phyloP scores from a whole-genome alignment of 805 yeast species.

The Wickerhamomyces chambardii region DNA sequence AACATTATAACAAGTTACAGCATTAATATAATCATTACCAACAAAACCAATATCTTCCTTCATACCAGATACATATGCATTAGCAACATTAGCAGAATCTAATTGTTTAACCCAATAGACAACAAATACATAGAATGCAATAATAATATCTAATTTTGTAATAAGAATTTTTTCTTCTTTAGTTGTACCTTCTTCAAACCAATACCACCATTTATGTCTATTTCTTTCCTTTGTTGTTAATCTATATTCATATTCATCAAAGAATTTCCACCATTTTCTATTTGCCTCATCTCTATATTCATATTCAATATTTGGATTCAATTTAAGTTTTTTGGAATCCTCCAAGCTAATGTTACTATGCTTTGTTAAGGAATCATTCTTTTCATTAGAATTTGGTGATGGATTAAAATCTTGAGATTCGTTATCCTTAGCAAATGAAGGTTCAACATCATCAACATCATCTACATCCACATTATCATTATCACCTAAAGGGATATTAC shows the following conservation, averaged over 20 bases:
- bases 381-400: too few relatives aligned
- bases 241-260: slow-evolving; percentile 54
- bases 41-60: slow-evolving; percentile 41
- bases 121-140: slow-evolving; percentile 44
- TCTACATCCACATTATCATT: too few relatives aligned
- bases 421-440: too few relatives aligned
- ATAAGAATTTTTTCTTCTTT: slow-evolving; percentile 32
- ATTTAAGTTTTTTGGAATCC: too few relatives aligned
- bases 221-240: slow-evolving; percentile 21
- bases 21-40: slow-evolving; percentile 53
- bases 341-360: too few relatives aligned
- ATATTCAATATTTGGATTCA: neutral
- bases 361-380: too few relatives aligned
- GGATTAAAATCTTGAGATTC: too few relatives aligned
- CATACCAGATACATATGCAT: slow-evolving; percentile 60
- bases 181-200: slow-evolving; percentile 44
- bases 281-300: slow-evolving; percentile 30
- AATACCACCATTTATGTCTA: slow-evolving; percentile 39
- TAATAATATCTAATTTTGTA: slow-evolving; percentile 38
- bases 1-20: slow-evolving; percentile 46
- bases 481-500: too few relatives aligned
- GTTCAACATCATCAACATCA: neutral
- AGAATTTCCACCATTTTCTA: slow-evolving; percentile 35
- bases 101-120: slow-evolving; percentile 62
- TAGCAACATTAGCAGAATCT: slow-evolving; percentile 49